phyloP scores from a whole-genome alignment of 352 stramenopile species.

The Phytophthora niederhauseri region DNA sequence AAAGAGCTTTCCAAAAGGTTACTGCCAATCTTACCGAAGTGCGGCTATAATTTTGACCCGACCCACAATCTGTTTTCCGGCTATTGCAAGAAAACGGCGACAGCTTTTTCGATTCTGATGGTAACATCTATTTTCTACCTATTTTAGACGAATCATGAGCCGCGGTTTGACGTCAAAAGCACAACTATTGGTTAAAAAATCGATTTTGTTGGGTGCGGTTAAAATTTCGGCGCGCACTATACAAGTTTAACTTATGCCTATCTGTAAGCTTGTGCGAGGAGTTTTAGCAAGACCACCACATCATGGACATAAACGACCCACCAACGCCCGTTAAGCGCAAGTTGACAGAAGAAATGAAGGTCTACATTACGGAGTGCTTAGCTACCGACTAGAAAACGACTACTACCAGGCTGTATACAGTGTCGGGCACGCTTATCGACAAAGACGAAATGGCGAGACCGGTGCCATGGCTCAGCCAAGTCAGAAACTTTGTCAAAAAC shows the following conservation, averaged over 20 bases:
- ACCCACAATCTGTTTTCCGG: too few relatives aligned
- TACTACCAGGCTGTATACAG: not conserved
- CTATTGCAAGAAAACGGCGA: too few relatives aligned
- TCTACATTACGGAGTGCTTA: not conserved
- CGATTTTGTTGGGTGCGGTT: too few relatives aligned
- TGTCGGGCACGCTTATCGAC: not conserved
- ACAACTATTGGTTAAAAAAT: too few relatives aligned
- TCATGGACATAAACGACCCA: not conserved
- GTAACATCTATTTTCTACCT: too few relatives aligned
- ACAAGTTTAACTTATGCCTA: not conserved
- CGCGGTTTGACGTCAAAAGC: too few relatives aligned
- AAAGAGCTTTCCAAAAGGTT: too few relatives aligned
- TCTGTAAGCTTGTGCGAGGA: not conserved
- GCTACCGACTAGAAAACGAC: not conserved
- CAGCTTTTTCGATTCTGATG: too few relatives aligned
- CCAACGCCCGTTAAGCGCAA: not conserved
- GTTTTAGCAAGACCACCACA: not conserved
- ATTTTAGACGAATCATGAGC: too few relatives aligned
- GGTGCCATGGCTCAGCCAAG: not conserved
- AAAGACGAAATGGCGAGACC: not conserved
- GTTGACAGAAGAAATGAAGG: slow-evolving; percentile 10
- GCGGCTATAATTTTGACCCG: too few relatives aligned
- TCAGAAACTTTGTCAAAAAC: slow-evolving; percentile 15
- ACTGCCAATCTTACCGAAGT: too few relatives aligned
- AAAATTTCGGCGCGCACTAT: too few relatives aligned